phyloP scores from a whole-genome alignment of 148 eudicot species.

The Amaranthus cruentus region DNA sequence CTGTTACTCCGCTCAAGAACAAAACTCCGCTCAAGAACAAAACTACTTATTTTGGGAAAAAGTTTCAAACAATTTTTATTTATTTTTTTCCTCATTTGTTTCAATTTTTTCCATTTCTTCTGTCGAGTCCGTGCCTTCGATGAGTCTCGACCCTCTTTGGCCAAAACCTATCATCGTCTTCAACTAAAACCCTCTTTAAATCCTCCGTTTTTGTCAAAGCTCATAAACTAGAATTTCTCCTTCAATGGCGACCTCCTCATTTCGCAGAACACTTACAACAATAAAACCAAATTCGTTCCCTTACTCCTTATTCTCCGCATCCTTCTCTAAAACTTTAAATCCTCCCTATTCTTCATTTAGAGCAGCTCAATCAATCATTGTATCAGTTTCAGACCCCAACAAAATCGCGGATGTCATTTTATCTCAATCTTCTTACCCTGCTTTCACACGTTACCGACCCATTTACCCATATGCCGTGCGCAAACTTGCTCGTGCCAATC shows the following conservation, averaged over 20 bases:
- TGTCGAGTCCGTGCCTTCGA: too few relatives aligned
- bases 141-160: too few relatives aligned
- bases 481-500: conserved; percentile 23
- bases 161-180: too few relatives aligned
- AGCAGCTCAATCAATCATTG: conserved; percentile 25
- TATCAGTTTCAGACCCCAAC: conserved; percentile 24
- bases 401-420: conserved; percentile 25
- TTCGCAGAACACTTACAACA: conserved; percentile 10
- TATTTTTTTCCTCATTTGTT: too few relatives aligned
- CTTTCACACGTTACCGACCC: conserved; percentile 29
- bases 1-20: too few relatives aligned
- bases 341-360: conserved; percentile 26
- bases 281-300: conserved; percentile 2
- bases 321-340: neutral
- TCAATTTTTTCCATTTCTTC: too few relatives aligned
- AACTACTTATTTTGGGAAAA: too few relatives aligned
- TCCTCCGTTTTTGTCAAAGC: too few relatives aligned
- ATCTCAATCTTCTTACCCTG: conserved; percentile 24
- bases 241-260: conserved; percentile 17
- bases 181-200: neutral
- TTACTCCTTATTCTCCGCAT: neutral
- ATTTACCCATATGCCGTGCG: conserved; percentile 25
- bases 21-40: too few relatives aligned
- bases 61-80: too few relatives aligned
- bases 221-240: neutral